phyloP scores from a whole-genome alignment of 371 early-diverging fungal species.

The Mucor plumbeus region DNA sequence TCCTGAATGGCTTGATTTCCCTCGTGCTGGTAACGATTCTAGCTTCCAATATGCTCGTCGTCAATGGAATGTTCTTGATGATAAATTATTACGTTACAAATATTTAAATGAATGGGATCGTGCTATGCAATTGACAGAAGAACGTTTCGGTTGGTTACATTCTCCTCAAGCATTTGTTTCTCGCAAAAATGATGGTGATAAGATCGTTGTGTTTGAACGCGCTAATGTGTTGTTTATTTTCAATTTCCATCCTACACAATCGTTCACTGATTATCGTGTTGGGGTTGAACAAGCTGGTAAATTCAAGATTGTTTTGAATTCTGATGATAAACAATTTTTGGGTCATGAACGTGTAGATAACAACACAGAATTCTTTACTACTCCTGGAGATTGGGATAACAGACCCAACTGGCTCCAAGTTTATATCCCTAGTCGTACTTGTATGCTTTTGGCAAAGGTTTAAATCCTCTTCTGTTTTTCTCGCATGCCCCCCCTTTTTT shows the following conservation, averaged over 20 bases:
- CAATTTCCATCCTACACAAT: constrained; percentile 92
- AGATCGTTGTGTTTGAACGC: constrained; percentile 92
- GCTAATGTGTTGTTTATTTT: constrained; percentile 87
- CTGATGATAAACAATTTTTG: constrained; percentile 77
- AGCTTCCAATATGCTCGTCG: constrained; percentile 95
- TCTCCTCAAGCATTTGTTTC: constrained; percentile 79
- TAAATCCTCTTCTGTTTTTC: neutral
- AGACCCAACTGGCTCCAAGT: constrained; percentile 77
- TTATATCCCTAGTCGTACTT: constrained; percentile 36
- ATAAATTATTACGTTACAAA: constrained; percentile 86
- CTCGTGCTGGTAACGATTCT: constrained; percentile 89
- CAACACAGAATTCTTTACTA: constrained; percentile 66
- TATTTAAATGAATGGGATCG: constrained; percentile 89
- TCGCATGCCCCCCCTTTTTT: neutral
- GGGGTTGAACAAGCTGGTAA: constrained; percentile 74
- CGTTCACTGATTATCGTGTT: constrained; percentile 86
- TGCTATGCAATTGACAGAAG: constrained; percentile 82
- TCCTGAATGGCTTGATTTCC: constrained; percentile 98
- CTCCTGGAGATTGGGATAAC: constrained; percentile 69
- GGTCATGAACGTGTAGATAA: constrained; percentile 85
- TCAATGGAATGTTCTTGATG: constrained; percentile 92
- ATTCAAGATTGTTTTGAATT: constrained; percentile 77
- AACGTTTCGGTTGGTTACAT: constrained; percentile 71
- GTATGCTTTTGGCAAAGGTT: constrained; percentile 29
- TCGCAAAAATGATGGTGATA: constrained; percentile 92